Conservation (phyloP, 2,329 filamentous ascomycete species). For the Dactylonectria estremocensis region DNA sequence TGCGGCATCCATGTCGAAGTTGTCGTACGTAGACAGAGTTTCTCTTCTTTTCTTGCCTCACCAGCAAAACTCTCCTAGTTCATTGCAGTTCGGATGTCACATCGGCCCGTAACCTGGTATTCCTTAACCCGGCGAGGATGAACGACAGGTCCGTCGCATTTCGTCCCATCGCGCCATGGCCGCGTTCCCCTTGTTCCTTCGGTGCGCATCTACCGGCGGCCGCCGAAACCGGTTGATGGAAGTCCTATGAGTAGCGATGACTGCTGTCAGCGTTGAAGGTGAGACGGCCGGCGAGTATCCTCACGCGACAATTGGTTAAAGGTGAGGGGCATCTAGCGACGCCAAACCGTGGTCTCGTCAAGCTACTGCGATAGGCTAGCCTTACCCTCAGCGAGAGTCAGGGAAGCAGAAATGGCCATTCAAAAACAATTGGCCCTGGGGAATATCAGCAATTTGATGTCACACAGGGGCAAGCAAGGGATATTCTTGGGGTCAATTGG, state of each 20-base stretch:
- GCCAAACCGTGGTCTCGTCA: neutral
- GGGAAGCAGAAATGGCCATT: neutral
- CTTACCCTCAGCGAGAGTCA: neutral
- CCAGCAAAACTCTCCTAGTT: conserved; percentile 24
- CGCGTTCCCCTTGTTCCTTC: conserved; percentile 1
- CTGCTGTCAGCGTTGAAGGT: conserved; percentile 5
- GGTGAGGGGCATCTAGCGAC: neutral
- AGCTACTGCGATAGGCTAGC: neutral
- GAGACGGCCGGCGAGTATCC: conserved; percentile 38
- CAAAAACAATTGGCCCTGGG: neutral
- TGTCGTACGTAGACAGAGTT: conserved; percentile 12
- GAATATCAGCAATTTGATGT: conserved; percentile 5
- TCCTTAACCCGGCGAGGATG: conserved; percentile 14
- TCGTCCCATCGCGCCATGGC: conserved; percentile 11
- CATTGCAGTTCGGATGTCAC: conserved; percentile 25
- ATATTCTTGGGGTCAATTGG: conserved; percentile 17
- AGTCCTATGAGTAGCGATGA: neutral
- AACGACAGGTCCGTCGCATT: conserved; percentile 18
- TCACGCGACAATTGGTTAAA: conserved; percentile 34
- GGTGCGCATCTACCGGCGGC: neutral
- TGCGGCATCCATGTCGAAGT: conserved; percentile 1
- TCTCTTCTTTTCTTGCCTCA: conserved; percentile 11
- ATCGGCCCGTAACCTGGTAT: conserved; percentile 25
- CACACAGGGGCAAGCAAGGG: conserved; percentile 1
- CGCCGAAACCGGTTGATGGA: neutral